phyloP scores from a whole-genome alignment of 805 yeast species.

The Sungouiella thailandica region DNA sequence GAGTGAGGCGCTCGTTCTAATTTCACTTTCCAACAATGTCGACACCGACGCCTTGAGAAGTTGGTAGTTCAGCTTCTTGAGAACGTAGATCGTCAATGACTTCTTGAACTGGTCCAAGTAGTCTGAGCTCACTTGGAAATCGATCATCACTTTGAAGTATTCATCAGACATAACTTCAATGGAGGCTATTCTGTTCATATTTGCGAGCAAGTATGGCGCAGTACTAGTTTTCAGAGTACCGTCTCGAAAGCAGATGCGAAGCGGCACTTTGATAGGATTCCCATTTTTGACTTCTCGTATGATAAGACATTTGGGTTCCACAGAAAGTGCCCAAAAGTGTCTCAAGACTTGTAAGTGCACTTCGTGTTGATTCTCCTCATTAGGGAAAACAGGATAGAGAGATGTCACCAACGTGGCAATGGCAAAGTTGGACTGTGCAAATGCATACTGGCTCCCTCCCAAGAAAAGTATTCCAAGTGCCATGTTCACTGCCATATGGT shows the following conservation, averaged over 20 bases:
- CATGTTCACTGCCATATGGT: constrained; percentile 71
- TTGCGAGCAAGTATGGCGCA: constrained; percentile 72
- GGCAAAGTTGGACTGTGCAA: constrained; percentile 58
- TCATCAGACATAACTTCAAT: constrained; percentile 45
- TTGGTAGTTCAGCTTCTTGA: constrained; percentile 40
- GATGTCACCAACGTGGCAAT: constrained; percentile 68
- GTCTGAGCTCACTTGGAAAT: constrained; percentile 37
- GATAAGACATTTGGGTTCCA: constrained; percentile 76
- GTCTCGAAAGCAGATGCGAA: constrained; percentile 32
- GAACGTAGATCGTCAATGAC: constrained; percentile 47
- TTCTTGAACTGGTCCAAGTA: constrained; percentile 40
- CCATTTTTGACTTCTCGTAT: constrained; percentile 63
- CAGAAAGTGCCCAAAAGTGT: constrained; percentile 86
- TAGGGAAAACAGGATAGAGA: constrained; percentile 70
- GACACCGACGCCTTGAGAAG: constrained; percentile 29
- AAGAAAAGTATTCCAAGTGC: constrained; percentile 84
- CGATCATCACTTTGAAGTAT: constrained; percentile 51
- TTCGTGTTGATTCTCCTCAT: constrained; percentile 37
- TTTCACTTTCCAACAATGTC: constrained; percentile 28
- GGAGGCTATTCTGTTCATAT: constrained; percentile 41
- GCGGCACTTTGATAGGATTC: constrained; percentile 47
- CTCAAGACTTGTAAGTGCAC: constrained; percentile 79
- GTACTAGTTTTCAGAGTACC: constrained; percentile 29
- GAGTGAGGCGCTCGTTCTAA: too few relatives aligned
- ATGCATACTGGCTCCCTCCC: constrained; percentile 90